These are phyloP conservation scores for Endocalyx cinctus DNA, from an alignment of 2,329 filamentous ascomycete species.

Conservation along the genomic window DNA sequence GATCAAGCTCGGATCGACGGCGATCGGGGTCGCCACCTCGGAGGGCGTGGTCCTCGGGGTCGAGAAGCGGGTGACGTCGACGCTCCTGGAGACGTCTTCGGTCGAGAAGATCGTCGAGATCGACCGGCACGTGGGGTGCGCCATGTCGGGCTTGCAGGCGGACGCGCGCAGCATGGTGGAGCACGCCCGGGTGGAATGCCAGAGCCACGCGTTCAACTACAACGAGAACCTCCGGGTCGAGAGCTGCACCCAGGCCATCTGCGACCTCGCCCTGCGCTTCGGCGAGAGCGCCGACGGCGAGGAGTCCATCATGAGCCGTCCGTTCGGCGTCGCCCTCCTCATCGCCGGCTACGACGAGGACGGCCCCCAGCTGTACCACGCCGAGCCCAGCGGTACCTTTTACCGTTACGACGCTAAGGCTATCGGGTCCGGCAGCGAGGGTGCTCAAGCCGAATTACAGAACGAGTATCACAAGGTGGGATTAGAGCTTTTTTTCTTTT, in stretches of 20 bases:
- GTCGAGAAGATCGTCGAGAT: conserved; percentile 99
- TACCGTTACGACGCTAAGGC: conserved; percentile 99
- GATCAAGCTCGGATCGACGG: conserved; percentile 98
- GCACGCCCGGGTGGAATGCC: conserved; percentile 94
- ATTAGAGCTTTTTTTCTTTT: no score
- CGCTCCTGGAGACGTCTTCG: conserved; percentile 92
- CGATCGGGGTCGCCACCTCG: conserved; percentile 94
- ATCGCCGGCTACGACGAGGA: conserved; percentile 98
- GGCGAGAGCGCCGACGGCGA: conserved; percentile 96
- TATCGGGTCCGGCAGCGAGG: conserved; percentile 94
- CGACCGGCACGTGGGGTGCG: conserved; percentile 96
- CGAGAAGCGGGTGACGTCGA: conserved; percentile 97
- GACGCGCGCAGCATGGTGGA: conserved; percentile 97
- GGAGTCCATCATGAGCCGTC: conserved; percentile 97
- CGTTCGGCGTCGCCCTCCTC: conserved; percentile 92
- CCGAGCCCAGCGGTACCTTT: conserved; percentile 95
- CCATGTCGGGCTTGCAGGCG: conserved; percentile 96
- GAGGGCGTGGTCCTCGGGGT: conserved; percentile 95
- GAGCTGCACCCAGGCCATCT: conserved; percentile 98
- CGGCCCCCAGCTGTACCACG: conserved; percentile 94
- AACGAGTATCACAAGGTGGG: conserved; percentile 92
- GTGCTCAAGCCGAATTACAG: conserved; percentile 94
- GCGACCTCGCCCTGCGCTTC: conserved; percentile 91
- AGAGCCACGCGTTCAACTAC: conserved; percentile 98
- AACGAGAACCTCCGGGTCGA: conserved; percentile 92